Conservation (phyloP, 2,329 filamentous ascomycete genomes). For the Drechslerella coelobrocha region DNA sequence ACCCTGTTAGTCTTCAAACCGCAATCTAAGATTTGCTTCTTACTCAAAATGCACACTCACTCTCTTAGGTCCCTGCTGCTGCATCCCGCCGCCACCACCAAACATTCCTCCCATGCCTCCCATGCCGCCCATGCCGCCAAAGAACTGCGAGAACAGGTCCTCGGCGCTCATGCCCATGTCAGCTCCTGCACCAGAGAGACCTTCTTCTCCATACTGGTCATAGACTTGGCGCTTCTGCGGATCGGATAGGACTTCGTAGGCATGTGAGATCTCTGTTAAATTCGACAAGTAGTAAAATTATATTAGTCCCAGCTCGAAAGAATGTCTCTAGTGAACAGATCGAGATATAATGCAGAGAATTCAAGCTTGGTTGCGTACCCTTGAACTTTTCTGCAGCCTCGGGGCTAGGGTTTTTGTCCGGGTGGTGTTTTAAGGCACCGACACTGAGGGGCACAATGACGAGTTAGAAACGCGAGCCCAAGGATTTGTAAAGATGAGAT, state of each 20-base stretch:
- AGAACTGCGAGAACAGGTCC: slow-evolving; percentile 97
- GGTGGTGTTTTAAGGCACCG: slow-evolving; percentile 81
- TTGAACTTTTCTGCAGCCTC: slow-evolving; percentile 98
- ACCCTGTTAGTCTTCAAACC: not conserved
- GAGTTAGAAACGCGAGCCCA: not conserved
- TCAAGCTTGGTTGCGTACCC: slow-evolving; percentile 74
- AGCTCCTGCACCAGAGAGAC: slow-evolving; percentile 84
- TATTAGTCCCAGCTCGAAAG: not conserved
- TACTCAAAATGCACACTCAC: slow-evolving; percentile 46
- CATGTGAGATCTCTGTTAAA: slow-evolving; percentile 58
- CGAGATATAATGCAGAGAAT: not conserved
- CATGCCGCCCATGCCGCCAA: slow-evolving; percentile 75
- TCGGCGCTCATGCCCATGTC: slow-evolving; percentile 87
- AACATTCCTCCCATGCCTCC: slow-evolving; percentile 77
- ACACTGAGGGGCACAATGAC: slow-evolving; percentile 64
- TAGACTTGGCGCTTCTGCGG: slow-evolving; percentile 89
- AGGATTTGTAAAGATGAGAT: not conserved
- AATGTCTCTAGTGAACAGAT: not conserved
- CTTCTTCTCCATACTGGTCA: slow-evolving; percentile 97
- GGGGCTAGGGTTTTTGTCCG: slow-evolving; percentile 97
- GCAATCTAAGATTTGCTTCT: not conserved
- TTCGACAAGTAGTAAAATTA: not conserved
- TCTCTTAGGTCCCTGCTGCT: slow-evolving; percentile 77
- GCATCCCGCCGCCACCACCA: slow-evolving; percentile 72
- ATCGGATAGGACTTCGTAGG: slow-evolving; percentile 94